These are phyloP conservation scores for Arthrobotrys megalospora DNA, from an alignment of 2,329 filamentous ascomycete species.

Conservation along the genomic window DNA sequence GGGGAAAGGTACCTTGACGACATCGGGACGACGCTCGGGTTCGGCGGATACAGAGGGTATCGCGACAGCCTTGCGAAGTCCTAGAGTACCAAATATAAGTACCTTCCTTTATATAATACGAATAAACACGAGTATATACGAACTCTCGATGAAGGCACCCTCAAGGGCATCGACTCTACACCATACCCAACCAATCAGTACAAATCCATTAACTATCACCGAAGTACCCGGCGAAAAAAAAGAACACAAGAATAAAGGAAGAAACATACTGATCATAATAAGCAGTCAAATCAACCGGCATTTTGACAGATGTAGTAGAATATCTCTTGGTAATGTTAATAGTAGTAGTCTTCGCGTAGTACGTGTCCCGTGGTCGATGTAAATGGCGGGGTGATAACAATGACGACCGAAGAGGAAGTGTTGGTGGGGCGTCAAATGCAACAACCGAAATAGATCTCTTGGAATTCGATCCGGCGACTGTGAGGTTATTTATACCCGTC, in stretches of 20 bases:
- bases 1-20: constrained; percentile 76
- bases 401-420: not conserved
- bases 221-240: not conserved
- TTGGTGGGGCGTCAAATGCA: constrained; percentile 14
- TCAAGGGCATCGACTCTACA: constrained; percentile 65
- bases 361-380: not conserved
- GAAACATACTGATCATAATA: constrained; percentile 49
- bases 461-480: not conserved
- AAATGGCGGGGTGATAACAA: constrained; percentile 42
- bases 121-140: constrained; percentile 16
- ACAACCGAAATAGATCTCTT: constrained; percentile 10
- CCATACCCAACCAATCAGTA: constrained; percentile 15
- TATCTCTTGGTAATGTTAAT: not conserved
- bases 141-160: constrained; percentile 65
- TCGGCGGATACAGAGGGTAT: constrained; percentile 97
- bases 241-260: not conserved
- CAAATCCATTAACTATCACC: not conserved
- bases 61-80: constrained; percentile 90
- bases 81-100: constrained; percentile 70
- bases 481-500: constrained; percentile 39
- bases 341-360: not conserved
- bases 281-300: constrained; percentile 53
- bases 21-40: constrained; percentile 88
- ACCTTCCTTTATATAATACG: not conserved
- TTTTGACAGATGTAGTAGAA: constrained; percentile 36